Percentiles rank a stretch among this genome's conserved stretches.
Conservation (phyloP, 441 rosid genomes). For the Arabidopsis lyrata region DNA sequence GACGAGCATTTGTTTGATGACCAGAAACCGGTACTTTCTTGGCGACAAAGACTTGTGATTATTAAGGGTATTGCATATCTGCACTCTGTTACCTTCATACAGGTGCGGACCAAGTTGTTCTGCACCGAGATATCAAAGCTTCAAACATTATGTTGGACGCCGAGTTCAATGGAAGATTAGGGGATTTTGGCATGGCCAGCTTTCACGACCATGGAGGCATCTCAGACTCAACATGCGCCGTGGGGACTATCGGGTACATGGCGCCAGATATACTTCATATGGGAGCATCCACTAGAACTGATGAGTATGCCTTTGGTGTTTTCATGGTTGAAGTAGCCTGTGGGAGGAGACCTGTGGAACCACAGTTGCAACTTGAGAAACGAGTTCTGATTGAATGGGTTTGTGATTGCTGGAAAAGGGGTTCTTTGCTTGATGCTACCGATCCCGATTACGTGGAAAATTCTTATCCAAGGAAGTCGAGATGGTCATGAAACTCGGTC, state of each 20-base stretch:
- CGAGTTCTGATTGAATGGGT: conserved; percentile 28
- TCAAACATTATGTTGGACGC: conserved; percentile 58
- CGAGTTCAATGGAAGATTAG: conserved; percentile 53
- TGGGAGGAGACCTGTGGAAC: conserved; percentile 38
- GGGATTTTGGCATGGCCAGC: conserved; percentile 71
- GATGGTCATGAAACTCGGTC: conserved; percentile 42
- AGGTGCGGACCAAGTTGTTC: conserved; percentile 64
- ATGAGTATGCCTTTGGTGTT: conserved; percentile 42
- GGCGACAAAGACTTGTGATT: conserved; percentile 28
- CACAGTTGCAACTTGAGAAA: conserved; percentile 3
- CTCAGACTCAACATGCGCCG: conserved; percentile 49
- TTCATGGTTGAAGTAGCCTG: conserved; percentile 37
- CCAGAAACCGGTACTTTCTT: conserved; percentile 27
- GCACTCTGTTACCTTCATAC: conserved; percentile 67
- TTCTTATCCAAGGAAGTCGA: conserved; percentile 20
- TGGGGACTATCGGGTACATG: conserved; percentile 68
- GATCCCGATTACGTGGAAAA: conserved; percentile 5
- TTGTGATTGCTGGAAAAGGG: conserved; percentile 17
- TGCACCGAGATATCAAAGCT: conserved; percentile 69
- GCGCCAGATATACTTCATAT: conserved; percentile 57
- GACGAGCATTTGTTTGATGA: conserved; percentile 25
- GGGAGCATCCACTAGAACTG: conserved; percentile 44
- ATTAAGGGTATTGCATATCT: conserved; percentile 54
- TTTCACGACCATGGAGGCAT: conserved; percentile 46
- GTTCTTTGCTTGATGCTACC: conserved; percentile 9